These are phyloP conservation scores for Kappamyces sp. DNA, from an alignment of 192 early-diverging fungal genomes.

Conservation along the genomic window DNA sequence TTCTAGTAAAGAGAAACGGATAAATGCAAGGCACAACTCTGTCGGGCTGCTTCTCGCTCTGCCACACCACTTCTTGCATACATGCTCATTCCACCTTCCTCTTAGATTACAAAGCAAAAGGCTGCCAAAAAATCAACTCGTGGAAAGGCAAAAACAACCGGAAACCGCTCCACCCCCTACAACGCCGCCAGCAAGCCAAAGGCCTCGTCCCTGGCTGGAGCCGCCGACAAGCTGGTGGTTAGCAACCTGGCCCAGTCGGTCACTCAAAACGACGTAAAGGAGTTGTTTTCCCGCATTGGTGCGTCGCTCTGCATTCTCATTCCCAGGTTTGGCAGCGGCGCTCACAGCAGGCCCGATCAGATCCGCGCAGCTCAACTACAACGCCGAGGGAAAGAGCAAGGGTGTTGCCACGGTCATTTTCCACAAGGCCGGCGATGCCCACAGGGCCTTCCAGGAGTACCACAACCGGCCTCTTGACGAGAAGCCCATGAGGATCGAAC, in stretches of 20 bases:
- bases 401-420: constrained; percentile 44
- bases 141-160: background rate
- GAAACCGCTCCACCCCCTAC: background rate
- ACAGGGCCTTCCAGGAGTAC: constrained; percentile 37
- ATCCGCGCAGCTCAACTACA: constrained; percentile 35
- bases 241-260: constrained; percentile 38
- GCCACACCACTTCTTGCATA: constrained; percentile 14
- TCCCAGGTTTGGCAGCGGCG: background rate
- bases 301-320: background rate
- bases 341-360: constrained; percentile 34
- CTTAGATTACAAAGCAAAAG: background rate
- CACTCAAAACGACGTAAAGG: constrained; percentile 34
- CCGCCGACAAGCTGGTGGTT: constrained; percentile 29
- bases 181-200: background rate
- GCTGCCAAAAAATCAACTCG: background rate
- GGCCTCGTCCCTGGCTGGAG: constrained; percentile 8
- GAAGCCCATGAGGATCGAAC: constrained; percentile 44
- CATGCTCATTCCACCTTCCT: no score
- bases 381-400: constrained; percentile 36
- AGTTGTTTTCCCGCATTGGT: constrained; percentile 45
- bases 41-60: background rate
- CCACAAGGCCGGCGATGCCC: constrained; percentile 20
- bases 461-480: constrained; percentile 42
- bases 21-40: constrained; percentile 14
- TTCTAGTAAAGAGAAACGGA: constrained; percentile 20